Evolutionary conservation across 1,284 basidiomycete genomes (phyloP).

Genomic region (Fomitopsis pinicola): DNA sequence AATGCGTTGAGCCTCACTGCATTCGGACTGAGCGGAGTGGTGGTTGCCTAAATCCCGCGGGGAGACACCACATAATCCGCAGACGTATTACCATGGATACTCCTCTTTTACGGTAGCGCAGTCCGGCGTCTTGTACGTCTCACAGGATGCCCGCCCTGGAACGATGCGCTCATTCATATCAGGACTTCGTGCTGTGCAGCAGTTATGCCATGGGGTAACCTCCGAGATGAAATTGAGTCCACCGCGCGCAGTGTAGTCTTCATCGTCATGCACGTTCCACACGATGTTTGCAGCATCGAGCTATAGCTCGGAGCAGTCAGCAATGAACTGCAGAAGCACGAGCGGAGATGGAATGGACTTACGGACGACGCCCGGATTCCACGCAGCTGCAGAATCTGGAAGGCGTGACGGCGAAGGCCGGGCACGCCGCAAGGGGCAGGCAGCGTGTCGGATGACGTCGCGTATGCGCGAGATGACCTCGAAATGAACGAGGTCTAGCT

Average conservation of each 20-base stretch:
- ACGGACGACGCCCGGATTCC: neutral
- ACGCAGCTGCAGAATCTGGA: neutral
- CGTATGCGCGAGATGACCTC: neutral
- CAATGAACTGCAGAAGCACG: neutral
- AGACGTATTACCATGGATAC: neutral
- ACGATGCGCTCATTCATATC: neutral
- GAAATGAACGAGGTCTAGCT: neutral
- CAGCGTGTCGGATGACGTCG: neutral
- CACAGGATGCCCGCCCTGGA: neutral
- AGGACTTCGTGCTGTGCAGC: neutral
- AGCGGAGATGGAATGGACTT: neutral
- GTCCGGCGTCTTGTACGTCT: neutral
- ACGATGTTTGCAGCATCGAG: neutral
- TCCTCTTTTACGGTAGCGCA: neutral
- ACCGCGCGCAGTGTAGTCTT: neutral
- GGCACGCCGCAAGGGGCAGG: neutral
- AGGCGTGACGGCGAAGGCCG: neutral
- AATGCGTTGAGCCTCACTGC: neutral
- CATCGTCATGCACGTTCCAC: neutral
- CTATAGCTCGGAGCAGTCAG: neutral
- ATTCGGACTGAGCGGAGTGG: neutral
- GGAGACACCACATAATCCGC: neutral
- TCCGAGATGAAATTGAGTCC: neutral
- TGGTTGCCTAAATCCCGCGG: neutral
- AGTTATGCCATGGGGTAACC: neutral